phyloP scores from a whole-genome alignment of 1,284 basidiomycete species.

The Meira miltonrushii region DNA sequence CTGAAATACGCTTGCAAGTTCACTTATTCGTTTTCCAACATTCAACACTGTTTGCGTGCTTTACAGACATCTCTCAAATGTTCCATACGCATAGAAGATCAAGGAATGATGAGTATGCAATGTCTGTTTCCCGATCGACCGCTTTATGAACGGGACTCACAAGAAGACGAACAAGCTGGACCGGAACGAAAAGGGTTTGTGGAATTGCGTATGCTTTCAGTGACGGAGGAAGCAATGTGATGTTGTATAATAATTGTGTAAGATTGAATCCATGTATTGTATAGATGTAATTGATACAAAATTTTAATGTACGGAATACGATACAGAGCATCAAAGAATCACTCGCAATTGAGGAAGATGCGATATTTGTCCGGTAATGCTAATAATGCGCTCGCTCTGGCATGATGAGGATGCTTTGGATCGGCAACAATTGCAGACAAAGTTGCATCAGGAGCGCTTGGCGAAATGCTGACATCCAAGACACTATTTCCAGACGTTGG shows the following conservation, averaged over 20 bases:
- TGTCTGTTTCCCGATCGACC: conserved; percentile 7
- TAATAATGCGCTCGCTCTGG: background rate
- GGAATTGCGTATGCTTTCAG: background rate
- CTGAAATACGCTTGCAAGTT: background rate
- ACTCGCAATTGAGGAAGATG: background rate
- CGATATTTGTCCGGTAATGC: conserved; percentile 4
- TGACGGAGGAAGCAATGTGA: background rate
- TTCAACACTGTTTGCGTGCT: background rate
- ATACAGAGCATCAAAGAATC: background rate
- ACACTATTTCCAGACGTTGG: background rate
- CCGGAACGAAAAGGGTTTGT: background rate
- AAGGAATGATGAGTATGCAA: conserved; percentile 10
- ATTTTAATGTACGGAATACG: too few species aligned
- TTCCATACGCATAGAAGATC: background rate
- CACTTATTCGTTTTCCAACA: background rate
- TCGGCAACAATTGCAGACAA: background rate
- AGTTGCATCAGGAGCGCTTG: background rate
- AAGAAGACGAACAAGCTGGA: background rate
- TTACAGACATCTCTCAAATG: conserved; percentile 1
- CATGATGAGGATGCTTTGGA: background rate
- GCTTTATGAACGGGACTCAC: background rate
- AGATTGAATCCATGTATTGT: too few species aligned
- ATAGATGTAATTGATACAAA: too few species aligned
- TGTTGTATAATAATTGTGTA: too few species aligned
- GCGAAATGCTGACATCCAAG: background rate